Conservation (phyloP, 192 early-diverging fungal species). For the Podila epigama region DNA sequence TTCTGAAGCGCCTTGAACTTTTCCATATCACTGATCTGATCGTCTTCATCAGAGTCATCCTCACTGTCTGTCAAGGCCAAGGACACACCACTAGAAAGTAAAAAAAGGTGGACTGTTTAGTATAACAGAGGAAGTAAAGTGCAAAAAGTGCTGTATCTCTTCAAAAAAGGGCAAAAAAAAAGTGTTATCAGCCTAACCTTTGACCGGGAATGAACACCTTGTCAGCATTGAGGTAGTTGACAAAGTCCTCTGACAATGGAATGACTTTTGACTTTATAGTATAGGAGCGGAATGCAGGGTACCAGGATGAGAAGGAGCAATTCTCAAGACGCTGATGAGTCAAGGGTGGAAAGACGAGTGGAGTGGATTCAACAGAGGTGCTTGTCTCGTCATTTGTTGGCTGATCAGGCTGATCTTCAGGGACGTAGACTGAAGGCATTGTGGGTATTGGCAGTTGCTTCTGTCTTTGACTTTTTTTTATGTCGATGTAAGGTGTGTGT, state of each 20-base stretch:
- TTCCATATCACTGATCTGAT: conserved; percentile 25
- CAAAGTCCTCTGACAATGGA: conserved; percentile 77
- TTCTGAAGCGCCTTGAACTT: conserved; percentile 14
- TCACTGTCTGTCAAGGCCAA: conserved; percentile 35
- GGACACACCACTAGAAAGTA: conserved; percentile 19
- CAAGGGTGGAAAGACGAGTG: conserved; percentile 60
- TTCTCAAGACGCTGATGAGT: conserved; percentile 68
- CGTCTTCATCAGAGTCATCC: conserved; percentile 11
- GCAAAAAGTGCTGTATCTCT: background rate
- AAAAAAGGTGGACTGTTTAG: background rate
- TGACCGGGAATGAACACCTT: conserved; percentile 83
- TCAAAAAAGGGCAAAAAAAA: background rate
- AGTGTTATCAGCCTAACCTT: conserved; percentile 51
- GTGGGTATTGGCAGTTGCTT: no score
- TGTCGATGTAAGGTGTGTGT: no score
- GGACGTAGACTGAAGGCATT: background rate
- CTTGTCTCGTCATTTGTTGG: background rate
- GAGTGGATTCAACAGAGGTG: background rate
- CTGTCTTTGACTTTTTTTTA: no score
- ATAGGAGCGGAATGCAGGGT: conserved; percentile 63
- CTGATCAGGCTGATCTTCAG: conserved; percentile 3
- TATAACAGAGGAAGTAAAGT: background rate
- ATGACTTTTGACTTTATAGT: conserved; percentile 82
- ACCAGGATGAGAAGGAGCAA: conserved; percentile 86
- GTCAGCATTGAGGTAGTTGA: conserved; percentile 87